These are phyloP conservation scores for Sarocladium oryzae DNA, from an alignment of 2,329 filamentous ascomycete genomes.

Conservation along the genomic window DNA sequence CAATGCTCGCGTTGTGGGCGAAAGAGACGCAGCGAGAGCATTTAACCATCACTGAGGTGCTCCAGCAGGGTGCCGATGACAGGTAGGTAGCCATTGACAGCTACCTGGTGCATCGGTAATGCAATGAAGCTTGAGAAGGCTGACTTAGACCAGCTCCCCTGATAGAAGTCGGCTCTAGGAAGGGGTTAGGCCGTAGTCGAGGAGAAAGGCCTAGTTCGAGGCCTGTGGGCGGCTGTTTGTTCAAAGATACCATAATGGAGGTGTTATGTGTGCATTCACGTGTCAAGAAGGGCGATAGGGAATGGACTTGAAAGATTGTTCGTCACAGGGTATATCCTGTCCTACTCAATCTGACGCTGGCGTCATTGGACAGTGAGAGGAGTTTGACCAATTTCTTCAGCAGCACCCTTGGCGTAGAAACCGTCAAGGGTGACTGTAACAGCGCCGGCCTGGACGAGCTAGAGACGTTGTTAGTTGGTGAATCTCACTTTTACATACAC, in stretches of 20 bases:
- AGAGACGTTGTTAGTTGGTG: constrained; percentile 3
- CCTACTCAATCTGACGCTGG: background rate
- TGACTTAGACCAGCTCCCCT: background rate
- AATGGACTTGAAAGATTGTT: no score
- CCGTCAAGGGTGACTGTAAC: constrained; percentile 80
- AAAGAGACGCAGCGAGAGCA: constrained; percentile 13
- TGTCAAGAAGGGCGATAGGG: no score
- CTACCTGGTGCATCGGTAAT: no score
- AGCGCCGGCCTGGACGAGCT: constrained; percentile 91
- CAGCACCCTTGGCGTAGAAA: constrained; percentile 56
- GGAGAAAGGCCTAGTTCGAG: background rate
- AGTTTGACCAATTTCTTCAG: constrained; percentile 16
- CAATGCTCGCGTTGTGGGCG: constrained; percentile 15
- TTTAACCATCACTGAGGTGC: constrained; percentile 15
- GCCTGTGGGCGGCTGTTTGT: no score
- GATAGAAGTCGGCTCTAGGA: background rate
- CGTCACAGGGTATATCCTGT: no score
- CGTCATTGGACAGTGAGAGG: constrained; percentile 1
- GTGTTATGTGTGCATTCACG: background rate
- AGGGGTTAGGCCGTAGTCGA: no score
- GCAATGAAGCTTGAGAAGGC: no score
- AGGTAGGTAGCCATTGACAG: background rate
- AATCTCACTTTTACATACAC: background rate
- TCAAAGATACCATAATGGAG: background rate
- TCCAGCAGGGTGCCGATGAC: constrained; percentile 11